Evolutionary conservation across 2,329 filamentous ascomycete species (phyloP), one percentile per base, ranked within the genome.

Genomic region (Neonectria sp.): DNA sequence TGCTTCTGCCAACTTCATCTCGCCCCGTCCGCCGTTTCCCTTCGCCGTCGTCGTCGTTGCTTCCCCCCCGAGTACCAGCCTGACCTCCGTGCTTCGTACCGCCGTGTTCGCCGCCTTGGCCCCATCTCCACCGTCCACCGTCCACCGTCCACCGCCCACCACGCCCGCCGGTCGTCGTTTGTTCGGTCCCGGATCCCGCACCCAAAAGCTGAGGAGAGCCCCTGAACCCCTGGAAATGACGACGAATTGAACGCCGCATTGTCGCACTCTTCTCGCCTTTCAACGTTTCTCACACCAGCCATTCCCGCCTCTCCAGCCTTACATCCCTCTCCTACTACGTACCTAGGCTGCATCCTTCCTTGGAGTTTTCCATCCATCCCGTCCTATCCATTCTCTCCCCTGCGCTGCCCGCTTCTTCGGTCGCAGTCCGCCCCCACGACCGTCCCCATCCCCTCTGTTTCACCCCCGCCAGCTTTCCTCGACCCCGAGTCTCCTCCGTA

Each of bases 1-100:
- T 82, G 80, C 79, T 72, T 70, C 70, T 67, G 60, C 56, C 68
- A 69, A 70, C 73, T 69, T 71, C 72, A 71, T 63, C 52, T 61
- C 65, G 40, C 63, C 51, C 64, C 64, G 45, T 69, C 37, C 53
- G n/a, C 21, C 55, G n/a, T 21, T 45, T 57, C 53, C 55, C 48
- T 40, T 65, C 57, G 21, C 60, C 60, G n/a, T 51, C 49, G 57
- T 35, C 40, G 5, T 45, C 7, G 37, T 45, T 40, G 40, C 40
- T 24, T 25, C 60, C 35, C 60, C 60, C 21, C 57, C 35, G 56
- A 60, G 56, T 40, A 61, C 59, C 62, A 56, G 31, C 61, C 49
- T 55, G 45, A 48, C 60, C 37, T 63, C 69, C 60, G 49, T 40
- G n/a, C 17, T 13, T 59, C 40, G 49, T 45, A n/a, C 40, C 40